Evolutionary conservation across 495 filamentous ascomycete genomes (phyloP).

Genomic region (Tuber magnatum): DNA sequence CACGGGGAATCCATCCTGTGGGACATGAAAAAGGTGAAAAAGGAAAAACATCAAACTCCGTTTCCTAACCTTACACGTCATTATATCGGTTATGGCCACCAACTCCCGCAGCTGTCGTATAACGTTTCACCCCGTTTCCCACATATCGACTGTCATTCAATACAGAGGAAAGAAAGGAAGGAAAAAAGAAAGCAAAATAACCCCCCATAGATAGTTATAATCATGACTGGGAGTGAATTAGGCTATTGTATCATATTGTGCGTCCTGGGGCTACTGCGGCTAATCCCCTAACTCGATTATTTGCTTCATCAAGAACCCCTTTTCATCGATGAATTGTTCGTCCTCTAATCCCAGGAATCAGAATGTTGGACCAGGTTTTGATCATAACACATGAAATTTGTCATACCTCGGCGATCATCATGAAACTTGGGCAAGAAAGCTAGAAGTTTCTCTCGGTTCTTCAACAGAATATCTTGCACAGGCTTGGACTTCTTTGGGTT

Average conservation of each 20-base stretch:
- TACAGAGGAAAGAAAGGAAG: not conserved
- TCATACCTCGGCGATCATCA: constrained; percentile 66
- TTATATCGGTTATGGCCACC: not conserved
- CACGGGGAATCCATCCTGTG: not conserved
- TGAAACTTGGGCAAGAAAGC: constrained; percentile 84
- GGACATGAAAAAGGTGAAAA: not conserved
- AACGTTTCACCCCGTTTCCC: not conserved
- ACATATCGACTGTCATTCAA: not conserved
- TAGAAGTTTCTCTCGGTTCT: constrained; percentile 85
- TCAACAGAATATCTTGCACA: constrained; percentile 89
- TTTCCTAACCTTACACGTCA: not conserved
- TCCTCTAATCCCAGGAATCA: constrained; percentile 53
- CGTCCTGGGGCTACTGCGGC: constrained; percentile 18
- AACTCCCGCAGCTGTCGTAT: not conserved
- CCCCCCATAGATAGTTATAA: not conserved
- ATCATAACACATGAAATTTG: not conserved
- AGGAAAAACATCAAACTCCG: not conserved
- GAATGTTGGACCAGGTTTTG: not conserved
- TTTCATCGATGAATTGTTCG: constrained; percentile 97
- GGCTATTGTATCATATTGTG: constrained; percentile 10
- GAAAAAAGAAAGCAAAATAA: not conserved
- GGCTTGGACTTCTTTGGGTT: constrained; percentile 92
- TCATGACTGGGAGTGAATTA: not conserved
- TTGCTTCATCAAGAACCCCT: constrained; percentile 90
- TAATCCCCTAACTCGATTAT: constrained; percentile 49